Base-by-base conservation (phyloP, 805 yeast species). In the Saturnispora serradocipensis region DNA sequence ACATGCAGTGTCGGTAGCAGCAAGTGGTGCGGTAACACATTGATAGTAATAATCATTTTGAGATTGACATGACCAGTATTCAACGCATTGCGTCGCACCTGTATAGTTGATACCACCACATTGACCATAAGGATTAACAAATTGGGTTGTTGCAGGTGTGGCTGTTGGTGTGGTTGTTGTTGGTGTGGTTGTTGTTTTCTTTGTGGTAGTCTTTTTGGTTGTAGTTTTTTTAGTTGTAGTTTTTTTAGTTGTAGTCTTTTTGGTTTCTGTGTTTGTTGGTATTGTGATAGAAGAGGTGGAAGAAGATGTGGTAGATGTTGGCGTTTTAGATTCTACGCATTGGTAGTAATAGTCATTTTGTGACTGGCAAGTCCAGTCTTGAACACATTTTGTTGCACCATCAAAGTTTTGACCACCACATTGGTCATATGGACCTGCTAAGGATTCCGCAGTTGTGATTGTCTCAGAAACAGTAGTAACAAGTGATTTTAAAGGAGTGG, bases 41-140 rank as follows among this genome's bases (percentile, higher is more conserved):
- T 61, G 67, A 55, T 54, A 56, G 54, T 62, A 63, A 55, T 44
- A 61, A 18, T 57, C 56, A 47, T 61, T 60, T 52, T 57, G 55
- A 5, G 60, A 54, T 39, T 46, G 47, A 53, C 67, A 64, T 22
- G 52, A 47, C 48, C 60, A 57, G 46, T 61, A 61, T 2, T 36
- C 27, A 6, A 38, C 55, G 56, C 68, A 62, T 15, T 43, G 48
- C 11, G 61, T 57, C 13, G 58, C 54, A 27, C 62, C 63, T n/a
- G 38, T 16, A 39, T 52, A 58, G 46, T 49, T 50, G 3, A 18
- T 27, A 45, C 65, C 65, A 43, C 65, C 65, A 56, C 65, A 62
- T 54, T 60, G 65, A 15, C 54, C 53, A 20, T 58, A 60, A 16
- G 42, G 42, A 18, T 50, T 51, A 47, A 46, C 46, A 22, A 38